Base-by-base conservation (phyloP, 2,329 filamentous ascomycete species). In the Calonectria naviculata region DNA sequence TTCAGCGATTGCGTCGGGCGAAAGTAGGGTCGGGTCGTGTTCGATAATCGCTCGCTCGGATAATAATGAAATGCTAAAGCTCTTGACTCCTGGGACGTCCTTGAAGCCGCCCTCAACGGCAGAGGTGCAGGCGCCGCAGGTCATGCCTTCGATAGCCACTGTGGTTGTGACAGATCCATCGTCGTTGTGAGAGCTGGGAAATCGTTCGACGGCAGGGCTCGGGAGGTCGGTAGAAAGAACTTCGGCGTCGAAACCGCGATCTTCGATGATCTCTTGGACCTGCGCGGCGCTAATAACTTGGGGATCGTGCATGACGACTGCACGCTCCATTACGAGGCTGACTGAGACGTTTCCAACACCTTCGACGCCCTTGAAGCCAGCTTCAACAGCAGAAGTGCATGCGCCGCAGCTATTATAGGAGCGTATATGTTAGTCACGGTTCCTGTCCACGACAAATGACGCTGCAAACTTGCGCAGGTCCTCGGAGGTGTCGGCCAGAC, bases 331-430 rank as follows among this genome's bases (percentile, higher is more conserved):
- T 67, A 98, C 93, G 78, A 99, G 86, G 81, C 95, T 98, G 78
- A 99, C 93, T 12, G 95, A 97, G 70, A 98, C 95, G 77, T 89
- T 95, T 73, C 93, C 94, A 12, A 97, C 92, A 66, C 97, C 96
- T 44, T 93, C 88, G 6, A 97, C 89, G 75, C 90, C 91, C 79
- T 94, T 93, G 85, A 99, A 97, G 75, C 94, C 97, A 71, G 93
- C 91, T 87, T 98, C 96, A 77, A 99, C 93, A n/a, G 97, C 93
- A 52, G 95, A 97, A 31, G 96, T 98, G 82, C 97, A 99, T 77
- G 96, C 93, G 80, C 96, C 95, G 85, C 97, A 99, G 74, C 89
- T 91, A 88, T 89, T 87, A 89, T 29, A 87, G 89, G 42, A 34
- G 47, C 28, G 46, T 34, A 62, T 44, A 42, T 13, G 77, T 86